Conservation (phyloP, 257 asterid species). For the Lantana camara region DNA sequence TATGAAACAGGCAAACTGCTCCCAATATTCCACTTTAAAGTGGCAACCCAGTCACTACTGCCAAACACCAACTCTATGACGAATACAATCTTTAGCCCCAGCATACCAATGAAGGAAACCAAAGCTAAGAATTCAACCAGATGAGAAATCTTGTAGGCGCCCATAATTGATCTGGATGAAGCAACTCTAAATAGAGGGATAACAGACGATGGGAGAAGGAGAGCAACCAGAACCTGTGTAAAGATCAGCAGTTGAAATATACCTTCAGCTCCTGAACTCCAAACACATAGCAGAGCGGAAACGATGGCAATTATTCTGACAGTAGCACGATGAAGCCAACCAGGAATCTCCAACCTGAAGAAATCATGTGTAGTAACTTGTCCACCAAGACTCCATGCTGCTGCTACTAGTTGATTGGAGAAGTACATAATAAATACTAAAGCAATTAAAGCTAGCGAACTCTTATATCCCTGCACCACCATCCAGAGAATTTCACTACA, state of each 20-base stretch:
- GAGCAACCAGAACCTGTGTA: slow-evolving; percentile 83
- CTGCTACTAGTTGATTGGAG: slow-evolving; percentile 74
- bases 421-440: slow-evolving; percentile 57
- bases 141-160: slow-evolving; percentile 58
- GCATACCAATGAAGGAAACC: slow-evolving; percentile 63
- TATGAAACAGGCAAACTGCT: slow-evolving; percentile 62
- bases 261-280: slow-evolving; percentile 92
- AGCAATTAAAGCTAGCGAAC: slow-evolving; percentile 65
- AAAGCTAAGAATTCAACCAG: slow-evolving; percentile 63
- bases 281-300: slow-evolving; percentile 81
- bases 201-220: slow-evolving; percentile 90
- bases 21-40: slow-evolving; percentile 74
- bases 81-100: slow-evolving; percentile 71
- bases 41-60: slow-evolving; percentile 84
- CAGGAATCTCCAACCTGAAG: slow-evolving; percentile 76
- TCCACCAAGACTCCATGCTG: slow-evolving; percentile 80
- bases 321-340: slow-evolving; percentile 93
- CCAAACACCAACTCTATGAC: slow-evolving; percentile 87
- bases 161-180: slow-evolving; percentile 86
- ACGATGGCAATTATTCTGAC: slow-evolving; percentile 78
- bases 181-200: slow-evolving; percentile 88
- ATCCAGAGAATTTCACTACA: slow-evolving; percentile 20
- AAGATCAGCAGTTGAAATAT: slow-evolving; percentile 78
- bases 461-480: slow-evolving; percentile 68
- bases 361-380: slow-evolving; percentile 58